phyloP scores from a whole-genome alignment of 331 rosid genomes.

The Arachis monticola region DNA sequence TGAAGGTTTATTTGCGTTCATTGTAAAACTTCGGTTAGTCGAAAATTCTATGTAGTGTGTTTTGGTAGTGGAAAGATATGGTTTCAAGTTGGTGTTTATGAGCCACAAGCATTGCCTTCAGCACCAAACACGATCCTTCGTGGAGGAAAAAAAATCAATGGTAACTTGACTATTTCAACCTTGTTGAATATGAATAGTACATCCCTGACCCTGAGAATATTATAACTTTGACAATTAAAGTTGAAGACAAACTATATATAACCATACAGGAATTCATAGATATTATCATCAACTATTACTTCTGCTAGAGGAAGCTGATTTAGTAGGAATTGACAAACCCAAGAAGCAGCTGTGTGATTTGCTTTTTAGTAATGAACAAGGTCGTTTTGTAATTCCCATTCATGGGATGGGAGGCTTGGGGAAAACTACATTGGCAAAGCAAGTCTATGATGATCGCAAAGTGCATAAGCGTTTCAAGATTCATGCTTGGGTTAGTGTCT shows the following conservation, averaged over 20 bases:
- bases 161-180: constrained; percentile 34
- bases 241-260: constrained; percentile 10
- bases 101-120: no score
- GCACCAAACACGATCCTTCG: neutral
- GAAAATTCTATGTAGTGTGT: no score
- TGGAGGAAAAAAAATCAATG: neutral
- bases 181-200: neutral
- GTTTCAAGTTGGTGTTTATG: no score
- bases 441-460: constrained; percentile 59
- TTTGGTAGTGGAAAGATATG: no score
- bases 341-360: constrained; percentile 48
- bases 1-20: no score
- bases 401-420: constrained; percentile 77
- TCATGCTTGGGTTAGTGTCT: constrained; percentile 63
- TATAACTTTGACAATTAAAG: neutral
- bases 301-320: constrained; percentile 62
- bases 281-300: constrained; percentile 35
- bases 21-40: no score
- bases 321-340: constrained; percentile 65
- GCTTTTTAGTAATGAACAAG: constrained; percentile 50
- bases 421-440: constrained; percentile 67
- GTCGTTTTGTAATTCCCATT: constrained; percentile 52
- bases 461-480: constrained; percentile 59
- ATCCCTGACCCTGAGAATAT: neutral
- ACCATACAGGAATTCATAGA: neutral